Evolutionary conservation across 345 rosid genomes (phyloP).

Genomic region (Rhodamnia rubescens): DNA sequence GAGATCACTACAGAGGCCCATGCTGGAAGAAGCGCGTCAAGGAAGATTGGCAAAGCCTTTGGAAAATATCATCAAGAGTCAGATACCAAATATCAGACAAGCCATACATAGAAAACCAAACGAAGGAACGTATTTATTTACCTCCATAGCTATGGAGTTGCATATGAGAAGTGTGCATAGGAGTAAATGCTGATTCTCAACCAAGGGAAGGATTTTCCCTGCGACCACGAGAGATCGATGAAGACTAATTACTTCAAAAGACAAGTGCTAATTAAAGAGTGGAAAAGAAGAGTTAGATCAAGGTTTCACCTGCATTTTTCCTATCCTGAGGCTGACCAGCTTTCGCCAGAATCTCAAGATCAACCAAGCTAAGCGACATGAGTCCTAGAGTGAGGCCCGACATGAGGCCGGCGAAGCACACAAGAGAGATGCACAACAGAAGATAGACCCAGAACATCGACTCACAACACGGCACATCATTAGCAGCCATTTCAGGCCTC

Average conservation of each 20-base stretch:
- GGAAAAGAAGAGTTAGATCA: neutral
- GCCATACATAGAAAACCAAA: neutral
- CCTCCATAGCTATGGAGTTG: conserved; percentile 89
- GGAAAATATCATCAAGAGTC: neutral
- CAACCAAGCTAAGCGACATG: conserved; percentile 81
- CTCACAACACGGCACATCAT: conserved; percentile 83
- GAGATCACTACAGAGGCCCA: conserved; percentile 81
- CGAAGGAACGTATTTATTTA: conserved; percentile 5
- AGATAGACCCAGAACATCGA: conserved; percentile 78
- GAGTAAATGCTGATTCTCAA: conserved; percentile 72
- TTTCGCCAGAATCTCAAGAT: conserved; percentile 69
- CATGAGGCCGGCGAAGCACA: conserved; percentile 79
- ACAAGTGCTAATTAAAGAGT: neutral
- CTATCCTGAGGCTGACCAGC: conserved; percentile 71
- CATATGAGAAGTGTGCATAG: conserved; percentile 81
- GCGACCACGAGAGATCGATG: conserved; percentile 4
- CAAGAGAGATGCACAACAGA: conserved; percentile 37
- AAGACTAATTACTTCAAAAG: neutral
- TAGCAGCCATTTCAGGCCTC: conserved; percentile 49
- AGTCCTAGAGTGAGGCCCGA: conserved; percentile 88
- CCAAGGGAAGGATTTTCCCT: conserved; percentile 75
- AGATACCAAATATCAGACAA: neutral
- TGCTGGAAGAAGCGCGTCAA: conserved; percentile 72
- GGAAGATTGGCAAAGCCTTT: conserved; percentile 76
- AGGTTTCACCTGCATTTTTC: conserved; percentile 45